Evolutionary conservation across 176 grass and related monocot species (phyloP), one percentile per base, ranked within the genome.

Genomic region (Oryza officinalis): DNA sequence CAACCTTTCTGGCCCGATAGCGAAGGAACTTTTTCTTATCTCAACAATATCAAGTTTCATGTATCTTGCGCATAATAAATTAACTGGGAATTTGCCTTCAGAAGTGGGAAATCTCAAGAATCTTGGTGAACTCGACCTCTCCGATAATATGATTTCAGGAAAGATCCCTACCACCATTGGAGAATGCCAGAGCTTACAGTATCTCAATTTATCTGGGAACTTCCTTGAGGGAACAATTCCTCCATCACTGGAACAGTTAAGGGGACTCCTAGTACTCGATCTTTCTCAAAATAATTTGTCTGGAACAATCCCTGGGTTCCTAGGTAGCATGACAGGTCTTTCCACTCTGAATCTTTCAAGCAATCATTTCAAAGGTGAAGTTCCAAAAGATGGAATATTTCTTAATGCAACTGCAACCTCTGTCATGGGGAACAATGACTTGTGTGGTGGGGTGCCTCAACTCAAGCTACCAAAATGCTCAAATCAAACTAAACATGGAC

Each of bases 341-440:
- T 0, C 20, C 73, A 23, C 1, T 44, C 61, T 92, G 65, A 89
- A 92, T 38, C 32, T 91, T 25, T 91, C 92, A 38, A 89, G 86
- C 86, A 94, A 91, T 65, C 13, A 81, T 27, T 89, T 94, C n/a
- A 35, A 89, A 32, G 92, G 89, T 4, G 28, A 87, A 25, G 63
- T 91, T 13, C 92, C 92, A 27, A 14, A 84, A 32, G 8, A 72
- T 23, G 79, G 87, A 27, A 25, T 89, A 70, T 92, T 92, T 63
- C 65, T 80, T 18, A 78, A 92, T 74, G 11, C 28, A 15, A 89
- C 32, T 4, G 52, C 80, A n/a, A 23, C 80, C 13, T 14, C 80
- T 8, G 38, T 89, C 1, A 10, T 14, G 0, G 90, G 79, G 47
- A 86, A 89, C 27, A 4, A 37, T 4, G 81, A 83, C 14, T 65